phyloP scores from a whole-genome alignment of 2,329 filamentous ascomycete genomes.

The Sporothrix schenckii region DNA sequence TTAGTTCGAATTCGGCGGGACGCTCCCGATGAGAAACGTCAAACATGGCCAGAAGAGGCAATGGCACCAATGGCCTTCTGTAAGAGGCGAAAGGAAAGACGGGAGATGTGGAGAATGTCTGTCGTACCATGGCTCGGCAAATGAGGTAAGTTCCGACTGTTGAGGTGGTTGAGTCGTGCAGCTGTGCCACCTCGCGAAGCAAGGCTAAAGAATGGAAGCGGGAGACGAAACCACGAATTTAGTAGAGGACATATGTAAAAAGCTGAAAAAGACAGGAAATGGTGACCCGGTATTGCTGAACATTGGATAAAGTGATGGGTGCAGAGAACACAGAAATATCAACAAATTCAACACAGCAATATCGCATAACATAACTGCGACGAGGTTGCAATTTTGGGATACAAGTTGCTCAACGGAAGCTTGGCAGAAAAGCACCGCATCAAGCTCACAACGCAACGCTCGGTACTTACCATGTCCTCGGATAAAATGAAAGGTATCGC shows the following conservation, averaged over 20 bases:
- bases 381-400: no score
- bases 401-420: no score
- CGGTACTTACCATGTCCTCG: neutral
- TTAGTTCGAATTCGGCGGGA: slow-evolving; percentile 27
- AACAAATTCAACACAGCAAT: no score
- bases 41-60: neutral
- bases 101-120: neutral
- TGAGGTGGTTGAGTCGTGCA: neutral
- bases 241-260: neutral
- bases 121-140: slow-evolving; percentile 3
- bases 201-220: neutral
- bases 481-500: slow-evolving; percentile 7
- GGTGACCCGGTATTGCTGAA: neutral
- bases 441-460: no score
- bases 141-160: neutral
- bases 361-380: no score
- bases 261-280: neutral
- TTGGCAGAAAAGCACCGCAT: no score
- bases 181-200: neutral
- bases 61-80: no score
- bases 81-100: no score
- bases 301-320: no score
- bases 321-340: neutral
- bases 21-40: slow-evolving; percentile 21
- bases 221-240: neutral